phyloP scores from a whole-genome alignment of 2,329 filamentous ascomycete species.

The Aspergillus hortae region DNA sequence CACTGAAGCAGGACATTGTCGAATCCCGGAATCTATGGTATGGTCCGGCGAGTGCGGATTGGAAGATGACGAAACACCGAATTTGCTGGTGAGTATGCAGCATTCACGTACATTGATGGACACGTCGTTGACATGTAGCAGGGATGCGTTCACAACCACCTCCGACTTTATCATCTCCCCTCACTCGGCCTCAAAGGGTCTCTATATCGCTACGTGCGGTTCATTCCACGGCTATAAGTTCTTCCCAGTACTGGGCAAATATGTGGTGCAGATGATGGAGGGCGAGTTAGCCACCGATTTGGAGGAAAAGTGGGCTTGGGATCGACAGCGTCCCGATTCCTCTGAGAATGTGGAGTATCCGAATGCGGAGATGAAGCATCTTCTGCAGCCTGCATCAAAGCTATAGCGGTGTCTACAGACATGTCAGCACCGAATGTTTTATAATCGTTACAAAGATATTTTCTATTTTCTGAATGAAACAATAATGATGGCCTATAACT shows the following conservation, averaged over 20 bases:
- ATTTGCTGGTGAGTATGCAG: constrained; percentile 59
- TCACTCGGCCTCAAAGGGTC: constrained; percentile 38
- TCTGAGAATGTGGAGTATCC: constrained; percentile 55
- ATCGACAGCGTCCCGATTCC: constrained; percentile 55
- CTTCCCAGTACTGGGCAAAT: constrained; percentile 29
- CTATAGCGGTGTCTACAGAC: constrained; percentile 15
- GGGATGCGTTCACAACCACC: constrained; percentile 63
- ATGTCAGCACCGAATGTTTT: not conserved
- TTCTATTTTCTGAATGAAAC: not conserved
- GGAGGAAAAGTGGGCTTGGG: constrained; percentile 32
- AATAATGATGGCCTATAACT: not conserved
- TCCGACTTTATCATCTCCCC: constrained; percentile 50
- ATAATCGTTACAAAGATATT: not conserved
- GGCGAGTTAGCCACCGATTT: constrained; percentile 21
- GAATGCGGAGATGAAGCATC: constrained; percentile 54
- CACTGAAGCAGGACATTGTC: constrained; percentile 58
- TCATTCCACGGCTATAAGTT: constrained; percentile 29
- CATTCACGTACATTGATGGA: not conserved
- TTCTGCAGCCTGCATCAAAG: constrained; percentile 38
- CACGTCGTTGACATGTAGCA: constrained; percentile 25
- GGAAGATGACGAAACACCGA: constrained; percentile 60
- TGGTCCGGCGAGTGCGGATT: constrained; percentile 52
- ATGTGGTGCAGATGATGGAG: constrained; percentile 26
- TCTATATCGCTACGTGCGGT: constrained; percentile 40
- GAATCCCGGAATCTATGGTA: constrained; percentile 58